phyloP scores from a whole-genome alignment of 2,329 filamentous ascomycete genomes.

The Sordariomycetes sp. region DNA sequence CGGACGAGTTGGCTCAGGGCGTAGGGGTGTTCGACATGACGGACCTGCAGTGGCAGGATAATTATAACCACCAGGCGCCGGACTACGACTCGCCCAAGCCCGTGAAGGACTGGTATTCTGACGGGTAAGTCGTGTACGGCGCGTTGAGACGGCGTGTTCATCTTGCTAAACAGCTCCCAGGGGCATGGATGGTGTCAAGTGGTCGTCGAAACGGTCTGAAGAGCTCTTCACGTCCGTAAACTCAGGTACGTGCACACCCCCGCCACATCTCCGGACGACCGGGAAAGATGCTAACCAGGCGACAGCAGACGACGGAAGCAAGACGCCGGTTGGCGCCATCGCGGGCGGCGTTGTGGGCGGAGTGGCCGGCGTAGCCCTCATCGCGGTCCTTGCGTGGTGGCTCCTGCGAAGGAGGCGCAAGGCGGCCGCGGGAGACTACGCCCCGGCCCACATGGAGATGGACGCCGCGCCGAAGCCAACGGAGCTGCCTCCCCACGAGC shows the following conservation, averaged over 20 bases:
- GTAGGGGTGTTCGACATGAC: conserved; percentile 6
- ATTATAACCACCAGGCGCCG: conserved; percentile 1
- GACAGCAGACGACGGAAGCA: neutral
- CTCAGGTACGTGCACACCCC: neutral
- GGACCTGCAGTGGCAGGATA: conserved; percentile 1
- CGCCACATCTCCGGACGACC: neutral
- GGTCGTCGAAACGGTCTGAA: conserved; percentile 5
- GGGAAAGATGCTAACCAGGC: neutral
- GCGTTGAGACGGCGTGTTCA: neutral
- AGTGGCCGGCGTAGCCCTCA: neutral
- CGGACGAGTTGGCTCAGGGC: conserved; percentile 3
- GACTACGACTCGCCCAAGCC: conserved; percentile 1
- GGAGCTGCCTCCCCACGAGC: neutral
- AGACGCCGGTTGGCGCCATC: neutral
- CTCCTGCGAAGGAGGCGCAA: neutral
- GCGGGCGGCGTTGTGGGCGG: conserved; percentile 1
- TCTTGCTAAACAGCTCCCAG: neutral
- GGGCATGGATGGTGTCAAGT: neutral
- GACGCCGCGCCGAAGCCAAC: neutral
- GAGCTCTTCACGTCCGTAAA: neutral
- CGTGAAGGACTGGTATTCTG: conserved; percentile 1
- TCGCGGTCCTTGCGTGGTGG: neutral
- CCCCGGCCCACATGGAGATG: neutral
- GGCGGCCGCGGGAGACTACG: neutral
- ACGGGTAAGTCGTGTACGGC: neutral